A percentile compares a stretch with the other conserved stretches of the same genome.
Conservation (phyloP, 2,329 filamentous ascomycete species). For the Cephalotrichum gorgonifer region DNA sequence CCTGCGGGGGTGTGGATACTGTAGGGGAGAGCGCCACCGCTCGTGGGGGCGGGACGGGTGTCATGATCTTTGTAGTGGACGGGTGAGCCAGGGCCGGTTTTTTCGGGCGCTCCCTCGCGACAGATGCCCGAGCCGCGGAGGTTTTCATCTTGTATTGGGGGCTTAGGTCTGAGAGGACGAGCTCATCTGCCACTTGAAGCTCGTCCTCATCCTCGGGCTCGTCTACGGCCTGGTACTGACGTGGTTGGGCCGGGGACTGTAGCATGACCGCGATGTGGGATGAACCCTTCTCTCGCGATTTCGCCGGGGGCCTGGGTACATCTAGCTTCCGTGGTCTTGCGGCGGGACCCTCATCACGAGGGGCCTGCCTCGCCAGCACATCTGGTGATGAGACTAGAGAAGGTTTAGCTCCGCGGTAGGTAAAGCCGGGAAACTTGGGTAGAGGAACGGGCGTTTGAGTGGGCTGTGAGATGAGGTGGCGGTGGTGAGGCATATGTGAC, state of each 20-base stretch:
- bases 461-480: not conserved
- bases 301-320: not conserved
- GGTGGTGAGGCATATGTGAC: not conserved
- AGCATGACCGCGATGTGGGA: slow-evolving; percentile 13
- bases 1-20: not conserved
- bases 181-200: slow-evolving; percentile 4
- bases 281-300: not conserved
- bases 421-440: not conserved
- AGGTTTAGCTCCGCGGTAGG: not conserved
- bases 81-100: not conserved
- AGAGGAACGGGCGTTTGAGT: slow-evolving; percentile 1
- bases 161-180: slow-evolving; percentile 13
- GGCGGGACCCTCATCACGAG: no score
- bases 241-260: not conserved
- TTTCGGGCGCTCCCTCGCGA: not conserved
- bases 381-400: no score
- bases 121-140: not conserved
- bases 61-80: not conserved
- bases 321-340: not conserved
- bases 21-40: no score
- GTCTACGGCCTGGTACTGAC: slow-evolving; percentile 3
- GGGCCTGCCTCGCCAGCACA: not conserved
- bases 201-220: slow-evolving; percentile 7
- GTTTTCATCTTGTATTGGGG: slow-evolving; percentile 9
- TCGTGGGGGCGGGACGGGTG: not conserved